phyloP scores from a whole-genome alignment of 306 rosid genomes.

The Senna tora region DNA sequence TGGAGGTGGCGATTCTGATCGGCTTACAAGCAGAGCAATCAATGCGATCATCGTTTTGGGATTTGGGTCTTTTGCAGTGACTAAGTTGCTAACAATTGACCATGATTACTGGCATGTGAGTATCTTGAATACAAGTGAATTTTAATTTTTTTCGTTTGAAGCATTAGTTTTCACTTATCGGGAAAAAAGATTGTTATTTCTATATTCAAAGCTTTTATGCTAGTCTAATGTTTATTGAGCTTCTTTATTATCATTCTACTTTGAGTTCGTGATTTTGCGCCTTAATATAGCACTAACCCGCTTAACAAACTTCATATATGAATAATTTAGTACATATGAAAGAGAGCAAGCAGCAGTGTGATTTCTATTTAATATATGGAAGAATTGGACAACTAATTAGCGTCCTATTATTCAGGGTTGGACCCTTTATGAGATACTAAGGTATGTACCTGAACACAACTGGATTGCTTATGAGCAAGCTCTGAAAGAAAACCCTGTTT shows the following conservation, averaged over 20 bases:
- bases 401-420: slow-evolving; percentile 72
- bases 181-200: background rate
- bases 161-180: background rate
- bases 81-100: slow-evolving; percentile 87
- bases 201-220: background rate
- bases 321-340: background rate
- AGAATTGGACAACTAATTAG: slow-evolving; percentile 30
- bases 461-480: slow-evolving; percentile 97
- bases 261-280: background rate
- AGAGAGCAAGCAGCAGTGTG: slow-evolving; percentile 2
- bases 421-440: slow-evolving; percentile 90
- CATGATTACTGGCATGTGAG: slow-evolving; percentile 94
- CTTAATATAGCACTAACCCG: slow-evolving; percentile 4
- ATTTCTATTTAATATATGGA: slow-evolving; percentile 7
- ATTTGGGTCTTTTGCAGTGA: slow-evolving; percentile 80
- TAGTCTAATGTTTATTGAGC: background rate
- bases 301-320: background rate
- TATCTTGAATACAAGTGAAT: slow-evolving; percentile 25
- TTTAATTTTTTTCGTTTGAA: background rate
- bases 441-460: slow-evolving; percentile 94
- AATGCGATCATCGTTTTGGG: slow-evolving; percentile 83
- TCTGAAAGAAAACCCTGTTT: slow-evolving; percentile 79
- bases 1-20: slow-evolving; percentile 40
- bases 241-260: background rate
- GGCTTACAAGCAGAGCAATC: slow-evolving; percentile 53